Evolutionary conservation across 169 alveolate genomes (phyloP).

Genomic region (Plasmodium ovale): DNA sequence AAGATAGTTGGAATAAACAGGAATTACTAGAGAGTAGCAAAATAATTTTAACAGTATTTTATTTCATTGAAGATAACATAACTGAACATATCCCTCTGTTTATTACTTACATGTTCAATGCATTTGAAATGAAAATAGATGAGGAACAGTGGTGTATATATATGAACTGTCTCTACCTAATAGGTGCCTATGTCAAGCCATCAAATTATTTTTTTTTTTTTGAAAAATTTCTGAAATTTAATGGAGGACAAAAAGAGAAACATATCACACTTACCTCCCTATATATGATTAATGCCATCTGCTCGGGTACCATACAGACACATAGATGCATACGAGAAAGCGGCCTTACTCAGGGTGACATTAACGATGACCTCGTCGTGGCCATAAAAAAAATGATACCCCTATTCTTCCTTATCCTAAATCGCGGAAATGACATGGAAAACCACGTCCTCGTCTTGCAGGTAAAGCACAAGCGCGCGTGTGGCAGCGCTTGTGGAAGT

Average conservation of each 20-base stretch:
- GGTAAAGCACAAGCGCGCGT: too few species aligned
- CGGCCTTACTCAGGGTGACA: neutral
- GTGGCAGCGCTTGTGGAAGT: too few species aligned
- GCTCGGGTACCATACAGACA: constrained; percentile 52
- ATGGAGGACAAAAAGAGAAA: constrained; percentile 2
- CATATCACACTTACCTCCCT: constrained; percentile 34
- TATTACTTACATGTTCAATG: constrained; percentile 9
- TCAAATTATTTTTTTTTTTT: constrained; percentile 46
- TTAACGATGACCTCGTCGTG: constrained; percentile 2
- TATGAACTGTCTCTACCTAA: constrained; percentile 41
- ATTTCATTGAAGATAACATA: constrained; percentile 57
- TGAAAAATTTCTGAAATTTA: constrained; percentile 42
- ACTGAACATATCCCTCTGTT: constrained; percentile 70
- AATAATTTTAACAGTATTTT: constrained; percentile 51
- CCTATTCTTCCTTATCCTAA: constrained; percentile 25
- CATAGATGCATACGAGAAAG: constrained; percentile 2
- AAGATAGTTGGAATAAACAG: constrained; percentile 9
- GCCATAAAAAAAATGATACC: neutral
- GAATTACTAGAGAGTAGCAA: constrained; percentile 32
- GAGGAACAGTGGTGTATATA: constrained; percentile 20
- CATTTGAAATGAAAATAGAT: constrained; percentile 52
- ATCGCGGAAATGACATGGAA: constrained; percentile 17
- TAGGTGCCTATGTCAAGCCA: constrained; percentile 68
- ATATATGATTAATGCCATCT: constrained; percentile 5
- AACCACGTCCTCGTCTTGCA: constrained; percentile 45